Base-by-base conservation (phyloP, 2,329 filamentous ascomycete species). In the Chrysoporthe deuterocubensis region DNA sequence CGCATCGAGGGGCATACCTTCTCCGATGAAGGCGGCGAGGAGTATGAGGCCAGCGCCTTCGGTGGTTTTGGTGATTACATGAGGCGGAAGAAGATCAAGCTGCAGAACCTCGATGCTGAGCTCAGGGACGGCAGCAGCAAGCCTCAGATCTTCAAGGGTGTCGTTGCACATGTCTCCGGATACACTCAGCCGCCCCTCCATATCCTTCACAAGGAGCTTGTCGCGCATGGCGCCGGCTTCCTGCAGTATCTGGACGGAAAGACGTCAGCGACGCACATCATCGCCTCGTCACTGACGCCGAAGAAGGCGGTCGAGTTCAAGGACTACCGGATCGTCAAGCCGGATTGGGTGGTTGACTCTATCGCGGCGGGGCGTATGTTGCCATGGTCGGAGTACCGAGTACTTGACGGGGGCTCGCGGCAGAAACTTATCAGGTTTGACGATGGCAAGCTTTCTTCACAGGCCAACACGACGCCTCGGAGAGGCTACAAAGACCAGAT, bases 191-290 rank as follows among this genome's bases (percentile, higher is more conserved):
- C 96, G 0, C 93, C 94, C 1, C 83, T 97, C 64, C 94, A 61
- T 64, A 85, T 83, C 57, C 86, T 99, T 21, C 95, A 97, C 80
- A 89, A 84, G 64, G 85, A 97, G 69, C 91, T 99, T 66, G 95
- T 99, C 21, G 88, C 91, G 73, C 90, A 98, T 86, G 96, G 96
- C n/a, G 96, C 94, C 43, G 92, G 92, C 0, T 98, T 97, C 73
- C 85, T 97, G 70, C 96, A 99, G 77, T 98, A 98, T 74, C 83
- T 99, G 13, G 94, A 97, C 78, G 92, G 90, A 48, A 99, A 99
- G 81, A 98, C 95, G 0, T 91, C 92, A 76, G 95, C 94, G 0
- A 99, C 96, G 0, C 95, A 99, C 77, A 97, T 99, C 72, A 94
- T 99, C 73, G 94, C 95, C 3, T 95, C 93, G 64, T 91, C 88